Percentiles rank a stretch among this genome's conserved stretches.
Conservation (phyloP, 129 eudicot genomes). For the Solidago caesia region DNA sequence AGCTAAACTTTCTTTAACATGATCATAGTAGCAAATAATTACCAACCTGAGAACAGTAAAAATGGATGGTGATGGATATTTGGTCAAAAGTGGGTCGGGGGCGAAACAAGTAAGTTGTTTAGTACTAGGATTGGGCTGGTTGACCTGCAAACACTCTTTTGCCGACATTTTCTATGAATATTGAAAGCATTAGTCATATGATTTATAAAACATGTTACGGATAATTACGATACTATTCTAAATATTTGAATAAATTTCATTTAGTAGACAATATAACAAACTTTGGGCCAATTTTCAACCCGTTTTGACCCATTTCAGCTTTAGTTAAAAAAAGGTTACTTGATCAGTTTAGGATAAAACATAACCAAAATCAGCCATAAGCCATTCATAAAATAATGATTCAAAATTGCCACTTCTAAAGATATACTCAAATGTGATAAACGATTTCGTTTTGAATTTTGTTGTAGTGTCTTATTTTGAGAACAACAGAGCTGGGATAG, state of each 20-base stretch:
- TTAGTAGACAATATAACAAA: background rate
- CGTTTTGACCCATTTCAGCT: background rate
- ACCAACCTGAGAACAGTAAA: no score
- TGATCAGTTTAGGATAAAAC: background rate
- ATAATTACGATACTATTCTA: background rate
- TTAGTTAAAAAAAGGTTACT: background rate
- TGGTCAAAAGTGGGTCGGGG: background rate
- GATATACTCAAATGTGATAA: background rate
- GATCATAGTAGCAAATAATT: no score
- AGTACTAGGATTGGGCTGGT: background rate
- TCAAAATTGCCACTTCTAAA: background rate
- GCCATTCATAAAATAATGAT: background rate
- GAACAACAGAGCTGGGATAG: conserved; percentile 85
- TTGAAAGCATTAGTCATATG: no score
- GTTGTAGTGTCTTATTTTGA: conserved; percentile 70
- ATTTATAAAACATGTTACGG: no score
- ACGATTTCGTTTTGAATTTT: background rate
- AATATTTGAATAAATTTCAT: background rate
- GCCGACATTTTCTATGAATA: no score
- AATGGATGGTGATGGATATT: background rate
- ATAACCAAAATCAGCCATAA: background rate
- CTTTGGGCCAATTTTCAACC: background rate
- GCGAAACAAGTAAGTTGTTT: no score
- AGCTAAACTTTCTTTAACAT: background rate
- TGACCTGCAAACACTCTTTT: background rate